These are phyloP conservation scores for Cytospora paraplurivora DNA, from an alignment of 2,329 filamentous ascomycete species.

Conservation along the genomic window DNA sequence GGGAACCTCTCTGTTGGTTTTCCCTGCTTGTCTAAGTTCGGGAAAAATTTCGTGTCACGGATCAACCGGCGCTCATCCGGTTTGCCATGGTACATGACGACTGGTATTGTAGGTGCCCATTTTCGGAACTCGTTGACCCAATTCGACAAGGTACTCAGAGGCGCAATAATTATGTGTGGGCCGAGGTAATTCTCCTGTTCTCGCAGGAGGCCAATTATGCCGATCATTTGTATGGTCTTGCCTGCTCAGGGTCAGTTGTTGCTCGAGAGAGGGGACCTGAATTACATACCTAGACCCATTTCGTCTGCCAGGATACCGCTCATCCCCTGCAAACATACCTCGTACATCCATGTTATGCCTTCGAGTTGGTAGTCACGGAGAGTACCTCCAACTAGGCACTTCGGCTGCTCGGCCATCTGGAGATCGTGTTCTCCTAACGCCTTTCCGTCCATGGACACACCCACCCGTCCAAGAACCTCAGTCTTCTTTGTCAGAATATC, in stretches of 20 bases:
- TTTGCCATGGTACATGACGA: slow-evolving; percentile 86
- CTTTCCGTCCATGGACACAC: slow-evolving; percentile 61
- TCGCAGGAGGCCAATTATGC: slow-evolving; percentile 81
- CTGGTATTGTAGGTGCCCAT: slow-evolving; percentile 88
- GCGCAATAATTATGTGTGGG: slow-evolving; percentile 87
- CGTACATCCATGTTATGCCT: slow-evolving; percentile 93
- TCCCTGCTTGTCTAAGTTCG: slow-evolving; percentile 61
- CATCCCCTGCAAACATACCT: slow-evolving; percentile 76
- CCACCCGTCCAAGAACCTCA: slow-evolving; percentile 62
- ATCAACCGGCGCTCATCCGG: slow-evolving; percentile 76
- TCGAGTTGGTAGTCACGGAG: slow-evolving; percentile 96
- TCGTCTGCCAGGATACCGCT: slow-evolving; percentile 92
- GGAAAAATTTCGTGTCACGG: slow-evolving; percentile 71
- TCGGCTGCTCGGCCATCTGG: slow-evolving; percentile 77
- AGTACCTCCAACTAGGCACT: slow-evolving; percentile 79
- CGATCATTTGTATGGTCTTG: slow-evolving; percentile 90
- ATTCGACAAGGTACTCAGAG: slow-evolving; percentile 88
- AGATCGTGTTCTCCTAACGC: slow-evolving; percentile 66
- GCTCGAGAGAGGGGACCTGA: not conserved
- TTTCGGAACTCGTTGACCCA: slow-evolving; percentile 93
- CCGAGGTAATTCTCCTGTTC: slow-evolving; percentile 83
- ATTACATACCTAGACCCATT: slow-evolving; percentile 72
- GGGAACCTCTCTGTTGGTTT: slow-evolving; percentile 71
- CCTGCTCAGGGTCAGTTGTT: slow-evolving; percentile 47
- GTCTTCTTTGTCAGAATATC: slow-evolving; percentile 67